Evolutionary conservation across 1,139 yeast genomes (phyloP), one percentile per base, ranked within the genome.

Genomic region (Scheffersomyces stambukii): DNA sequence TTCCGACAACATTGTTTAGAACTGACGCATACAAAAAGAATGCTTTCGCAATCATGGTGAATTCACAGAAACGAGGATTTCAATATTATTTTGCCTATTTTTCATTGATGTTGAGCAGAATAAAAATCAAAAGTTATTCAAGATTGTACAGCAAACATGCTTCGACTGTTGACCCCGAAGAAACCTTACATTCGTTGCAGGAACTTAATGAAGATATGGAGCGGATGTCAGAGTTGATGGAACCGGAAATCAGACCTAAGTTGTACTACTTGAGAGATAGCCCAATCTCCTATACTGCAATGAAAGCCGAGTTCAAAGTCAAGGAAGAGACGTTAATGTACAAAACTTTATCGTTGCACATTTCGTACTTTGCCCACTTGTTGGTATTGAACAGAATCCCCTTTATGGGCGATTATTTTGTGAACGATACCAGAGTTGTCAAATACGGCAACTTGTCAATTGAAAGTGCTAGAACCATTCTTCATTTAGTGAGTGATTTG

Each of bases 301-400:
- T 6, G n/a, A 6, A 9, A 10, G 10, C 10, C 11, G 9, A 14
- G 27, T 33, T 24, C 8, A 11, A 3, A 19, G 29, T 16, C 21
- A 34, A 15, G 30, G 27, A 5, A 19, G 19, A 4, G 10, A 15
- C 9, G 25, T 25, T 19, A 25, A 25, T 16, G n/a, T 38, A 28
- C 19, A 13, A 23, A 13, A 23, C 46, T 9, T 32, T 60, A 10
- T 40, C 45, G 5, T 35, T 53, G 5, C 62, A 59, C 21, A 40
- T 60, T 16, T 42, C 57, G 0, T 60, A 40, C 34, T 57, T 57
- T 35, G 39, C 50, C n/a, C 68, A 62, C 35, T 34, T 57, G 23
- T 47, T 60, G 55, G 46, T 56, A 5, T 49, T 59, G 21, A 63
- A 63, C 38, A 38, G 64, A 19, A 41, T 61, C 13, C 65, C 67